Percentiles rank a stretch among this genome's conserved stretches.
Evolutionary conservation across 2,329 filamentous ascomycete genomes (phyloP).

Genomic region (Xylaria sp.): DNA sequence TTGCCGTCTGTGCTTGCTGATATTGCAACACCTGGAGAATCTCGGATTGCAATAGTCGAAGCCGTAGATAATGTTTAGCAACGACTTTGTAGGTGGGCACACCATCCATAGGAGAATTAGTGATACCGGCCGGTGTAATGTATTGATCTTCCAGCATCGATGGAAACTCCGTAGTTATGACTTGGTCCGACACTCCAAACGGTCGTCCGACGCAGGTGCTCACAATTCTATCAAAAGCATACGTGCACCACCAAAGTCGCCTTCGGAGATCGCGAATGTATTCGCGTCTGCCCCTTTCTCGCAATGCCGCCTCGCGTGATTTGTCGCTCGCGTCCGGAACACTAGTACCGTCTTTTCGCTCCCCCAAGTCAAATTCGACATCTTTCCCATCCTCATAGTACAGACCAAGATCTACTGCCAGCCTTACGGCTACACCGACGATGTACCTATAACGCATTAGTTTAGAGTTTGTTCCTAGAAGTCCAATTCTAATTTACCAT

Average conservation of each 20-base stretch:
- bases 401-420: slow-evolving; percentile 90
- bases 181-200: slow-evolving; percentile 94
- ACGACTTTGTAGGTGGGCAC: slow-evolving; percentile 89
- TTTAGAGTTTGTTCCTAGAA: not conserved
- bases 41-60: slow-evolving; percentile 90
- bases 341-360: slow-evolving; percentile 53
- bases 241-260: slow-evolving; percentile 96
- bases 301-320: slow-evolving; percentile 50
- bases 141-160: slow-evolving; percentile 87
- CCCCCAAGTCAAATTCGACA: slow-evolving; percentile 67
- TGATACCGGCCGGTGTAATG: slow-evolving; percentile 82
- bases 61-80: slow-evolving; percentile 89
- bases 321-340: slow-evolving; percentile 48
- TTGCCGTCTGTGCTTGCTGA: slow-evolving; percentile 84
- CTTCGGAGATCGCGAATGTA: slow-evolving; percentile 88
- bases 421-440: slow-evolving; percentile 87
- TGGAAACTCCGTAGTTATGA: slow-evolving; percentile 94
- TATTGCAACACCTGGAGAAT: slow-evolving; percentile 94
- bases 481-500: slow-evolving; percentile 63
- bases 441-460: slow-evolving; percentile 73
- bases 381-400: slow-evolving; percentile 89
- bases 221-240: slow-evolving; percentile 93
- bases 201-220: slow-evolving; percentile 93
- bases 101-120: slow-evolving; percentile 65
- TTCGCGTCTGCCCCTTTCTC: slow-evolving; percentile 75